These are phyloP conservation scores for Aspergillus diversus DNA, from an alignment of 495 filamentous ascomycete species.

Conservation along the genomic window DNA sequence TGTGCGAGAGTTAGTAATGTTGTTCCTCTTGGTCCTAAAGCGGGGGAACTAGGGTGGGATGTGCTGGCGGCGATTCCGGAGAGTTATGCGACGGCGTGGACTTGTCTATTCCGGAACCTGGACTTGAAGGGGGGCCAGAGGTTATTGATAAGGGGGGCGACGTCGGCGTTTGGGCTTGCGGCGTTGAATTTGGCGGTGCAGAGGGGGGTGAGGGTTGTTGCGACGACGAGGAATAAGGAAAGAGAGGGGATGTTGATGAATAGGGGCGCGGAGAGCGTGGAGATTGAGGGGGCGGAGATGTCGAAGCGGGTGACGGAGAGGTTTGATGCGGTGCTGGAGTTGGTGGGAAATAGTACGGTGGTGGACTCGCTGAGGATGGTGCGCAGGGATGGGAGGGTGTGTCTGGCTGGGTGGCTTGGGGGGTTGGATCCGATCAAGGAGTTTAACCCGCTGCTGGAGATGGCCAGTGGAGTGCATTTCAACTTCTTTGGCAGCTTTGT, in stretches of 20 bases:
- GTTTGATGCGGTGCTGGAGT: slow-evolving; percentile 48
- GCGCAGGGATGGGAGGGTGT: slow-evolving; percentile 41
- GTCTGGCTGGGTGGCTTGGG: slow-evolving; percentile 48
- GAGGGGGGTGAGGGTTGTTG: slow-evolving; percentile 41
- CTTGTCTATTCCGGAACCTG: slow-evolving; percentile 44
- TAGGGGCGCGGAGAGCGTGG: slow-evolving; percentile 36
- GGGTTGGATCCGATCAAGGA: slow-evolving; percentile 48
- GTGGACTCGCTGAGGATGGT: slow-evolving; percentile 44
- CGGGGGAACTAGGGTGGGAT: slow-evolving; percentile 36
- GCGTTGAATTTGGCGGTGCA: slow-evolving; percentile 49
- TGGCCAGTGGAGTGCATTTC: slow-evolving; percentile 54
- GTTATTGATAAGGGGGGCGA: slow-evolving; percentile 48
- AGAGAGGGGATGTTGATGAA: slow-evolving; percentile 30
- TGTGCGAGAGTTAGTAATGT: slow-evolving; percentile 40
- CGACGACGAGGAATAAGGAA: slow-evolving; percentile 40
- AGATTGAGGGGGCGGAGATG: slow-evolving; percentile 30
- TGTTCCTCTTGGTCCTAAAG: slow-evolving; percentile 31
- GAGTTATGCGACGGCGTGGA: slow-evolving; percentile 47
- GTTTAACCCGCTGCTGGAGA: slow-evolving; percentile 52
- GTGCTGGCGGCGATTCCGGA: slow-evolving; percentile 49
- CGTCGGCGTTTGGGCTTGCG: slow-evolving; percentile 48
- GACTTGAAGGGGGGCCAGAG: slow-evolving; percentile 36
- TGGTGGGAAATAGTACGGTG: slow-evolving; percentile 48
- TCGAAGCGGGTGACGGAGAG: slow-evolving; percentile 18
- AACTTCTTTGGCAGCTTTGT: slow-evolving; percentile 50